A percentile compares a stretch with the other conserved stretches of the same genome.
Evolutionary conservation across 441 rosid genomes (phyloP).

Genomic region (Populus trichocarpa): DNA sequence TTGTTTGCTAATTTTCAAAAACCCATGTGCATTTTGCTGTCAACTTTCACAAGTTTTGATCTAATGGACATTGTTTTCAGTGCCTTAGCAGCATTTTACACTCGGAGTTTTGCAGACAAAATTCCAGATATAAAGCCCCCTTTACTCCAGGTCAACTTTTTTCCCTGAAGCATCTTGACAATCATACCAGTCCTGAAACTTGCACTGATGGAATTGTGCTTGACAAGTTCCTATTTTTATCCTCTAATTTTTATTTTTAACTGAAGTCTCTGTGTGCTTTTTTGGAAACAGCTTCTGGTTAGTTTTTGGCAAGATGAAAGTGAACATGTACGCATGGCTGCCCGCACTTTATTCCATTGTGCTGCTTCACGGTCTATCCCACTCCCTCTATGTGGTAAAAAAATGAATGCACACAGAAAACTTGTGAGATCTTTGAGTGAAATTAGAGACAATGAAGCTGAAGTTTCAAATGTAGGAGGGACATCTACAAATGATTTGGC

Average conservation of each 20-base stretch:
- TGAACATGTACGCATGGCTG: constrained; percentile 93
- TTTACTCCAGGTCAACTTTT: constrained; percentile 65
- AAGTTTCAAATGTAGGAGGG: constrained; percentile 30
- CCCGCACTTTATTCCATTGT: constrained; percentile 90
- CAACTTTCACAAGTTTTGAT: constrained; percentile 13
- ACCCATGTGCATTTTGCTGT: constrained; percentile 11
- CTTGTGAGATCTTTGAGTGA: constrained; percentile 52
- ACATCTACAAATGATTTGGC: constrained; percentile 30
- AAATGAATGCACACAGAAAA: constrained; percentile 51
- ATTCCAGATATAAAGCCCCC: constrained; percentile 83
- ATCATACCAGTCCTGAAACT: constrained; percentile 11
- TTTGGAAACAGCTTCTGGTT: constrained; percentile 58
- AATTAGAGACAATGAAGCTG: constrained; percentile 35
- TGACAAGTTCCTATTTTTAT: neutral
- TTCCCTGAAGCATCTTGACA: neutral
- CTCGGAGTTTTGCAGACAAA: constrained; percentile 67
- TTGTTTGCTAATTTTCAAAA: neutral
- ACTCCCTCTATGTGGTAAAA: constrained; percentile 56
- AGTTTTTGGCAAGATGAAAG: constrained; percentile 96
- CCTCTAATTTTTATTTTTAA: neutral
- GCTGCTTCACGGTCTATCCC: constrained; percentile 92
- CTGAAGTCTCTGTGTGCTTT: neutral
- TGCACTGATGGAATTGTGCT: neutral
- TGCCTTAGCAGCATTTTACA: constrained; percentile 86
- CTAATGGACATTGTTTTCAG: constrained; percentile 39